These are phyloP conservation scores for Auriscalpium microsporum DNA, from an alignment of 768 basidiomycete species.

Conservation along the genomic window DNA sequence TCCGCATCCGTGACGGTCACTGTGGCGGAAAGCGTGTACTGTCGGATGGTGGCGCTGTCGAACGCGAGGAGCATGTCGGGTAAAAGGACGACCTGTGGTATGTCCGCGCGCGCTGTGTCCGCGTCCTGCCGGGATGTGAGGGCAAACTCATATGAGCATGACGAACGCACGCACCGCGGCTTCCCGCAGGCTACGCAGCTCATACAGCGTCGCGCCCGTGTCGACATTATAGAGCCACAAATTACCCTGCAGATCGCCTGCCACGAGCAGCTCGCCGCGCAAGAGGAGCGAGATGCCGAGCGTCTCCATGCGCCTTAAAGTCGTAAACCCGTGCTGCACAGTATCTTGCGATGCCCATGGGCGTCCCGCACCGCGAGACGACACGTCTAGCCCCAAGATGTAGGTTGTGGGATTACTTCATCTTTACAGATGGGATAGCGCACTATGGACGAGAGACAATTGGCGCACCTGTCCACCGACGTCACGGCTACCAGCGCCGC, in stretches of 20 bases:
- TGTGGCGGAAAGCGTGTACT: background rate
- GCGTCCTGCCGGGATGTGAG: background rate
- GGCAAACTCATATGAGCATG: background rate
- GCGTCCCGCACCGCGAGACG: too few species aligned
- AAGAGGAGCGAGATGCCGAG: background rate
- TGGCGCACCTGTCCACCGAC: background rate
- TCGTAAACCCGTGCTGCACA: background rate
- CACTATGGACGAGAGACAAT: too few species aligned
- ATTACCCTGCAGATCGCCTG: background rate
- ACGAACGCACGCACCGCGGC: background rate
- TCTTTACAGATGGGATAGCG: too few species aligned
- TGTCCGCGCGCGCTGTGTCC: slow-evolving; percentile 2
- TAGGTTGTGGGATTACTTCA: too few species aligned
- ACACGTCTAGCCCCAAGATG: too few species aligned
- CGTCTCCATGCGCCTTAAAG: background rate
- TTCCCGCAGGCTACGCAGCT: background rate
- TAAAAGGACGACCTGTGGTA: background rate
- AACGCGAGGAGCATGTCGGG: background rate
- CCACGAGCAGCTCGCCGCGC: background rate
- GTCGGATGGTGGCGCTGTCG: background rate
- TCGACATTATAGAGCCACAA: background rate
- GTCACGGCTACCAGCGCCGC: background rate
- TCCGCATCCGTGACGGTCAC: background rate
- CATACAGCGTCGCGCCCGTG: background rate
- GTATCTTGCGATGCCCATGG: too few species aligned